These are phyloP conservation scores for Galerina marginata DNA, from an alignment of 768 basidiomycete genomes.

Conservation along the genomic window DNA sequence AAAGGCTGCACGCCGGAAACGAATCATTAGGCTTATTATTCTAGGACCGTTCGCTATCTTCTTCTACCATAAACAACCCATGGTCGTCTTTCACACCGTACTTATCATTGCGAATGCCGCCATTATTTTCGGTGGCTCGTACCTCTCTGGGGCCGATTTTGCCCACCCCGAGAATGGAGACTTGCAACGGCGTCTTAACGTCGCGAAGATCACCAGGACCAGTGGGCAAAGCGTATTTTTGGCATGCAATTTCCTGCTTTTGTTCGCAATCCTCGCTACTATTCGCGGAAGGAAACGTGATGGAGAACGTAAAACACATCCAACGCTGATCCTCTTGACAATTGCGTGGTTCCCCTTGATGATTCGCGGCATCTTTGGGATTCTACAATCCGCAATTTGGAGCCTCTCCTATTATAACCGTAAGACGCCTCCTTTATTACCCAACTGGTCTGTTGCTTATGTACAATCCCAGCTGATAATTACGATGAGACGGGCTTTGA, in stretches of 20 bases:
- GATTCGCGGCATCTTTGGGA: conserved; percentile 38
- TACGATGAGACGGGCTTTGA: conserved; percentile 22
- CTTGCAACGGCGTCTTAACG: conserved; percentile 14
- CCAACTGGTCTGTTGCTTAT: not conserved
- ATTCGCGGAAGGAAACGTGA: conserved; percentile 27
- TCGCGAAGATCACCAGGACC: conserved; percentile 36
- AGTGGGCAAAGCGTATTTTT: conserved; percentile 39
- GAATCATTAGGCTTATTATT: conserved; percentile 20
- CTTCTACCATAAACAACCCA: conserved; percentile 28
- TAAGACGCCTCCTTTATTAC: conserved; percentile 2
- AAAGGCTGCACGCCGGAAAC: conserved; percentile 5
- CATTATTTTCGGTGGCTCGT: conserved; percentile 39
- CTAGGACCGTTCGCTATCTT: conserved; percentile 31
- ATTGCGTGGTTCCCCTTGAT: conserved; percentile 38
- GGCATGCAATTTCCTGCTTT: conserved; percentile 29
- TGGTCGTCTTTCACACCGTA: conserved; percentile 35
- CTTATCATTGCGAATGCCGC: conserved; percentile 37
- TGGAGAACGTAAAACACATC: conserved; percentile 25
- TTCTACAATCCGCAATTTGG: conserved; percentile 25
- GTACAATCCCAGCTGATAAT: conserved; percentile 14
- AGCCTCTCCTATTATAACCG: conserved; percentile 27
- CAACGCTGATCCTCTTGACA: conserved; percentile 33
- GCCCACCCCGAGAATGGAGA: conserved; percentile 8
- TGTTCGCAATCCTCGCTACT: conserved; percentile 32
- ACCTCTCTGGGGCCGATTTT: conserved; percentile 31